Evolutionary conservation across 164 flowering plant species (phyloP), one percentile per base, ranked within the genome.

Genomic region (Hamamelis virginiana): DNA sequence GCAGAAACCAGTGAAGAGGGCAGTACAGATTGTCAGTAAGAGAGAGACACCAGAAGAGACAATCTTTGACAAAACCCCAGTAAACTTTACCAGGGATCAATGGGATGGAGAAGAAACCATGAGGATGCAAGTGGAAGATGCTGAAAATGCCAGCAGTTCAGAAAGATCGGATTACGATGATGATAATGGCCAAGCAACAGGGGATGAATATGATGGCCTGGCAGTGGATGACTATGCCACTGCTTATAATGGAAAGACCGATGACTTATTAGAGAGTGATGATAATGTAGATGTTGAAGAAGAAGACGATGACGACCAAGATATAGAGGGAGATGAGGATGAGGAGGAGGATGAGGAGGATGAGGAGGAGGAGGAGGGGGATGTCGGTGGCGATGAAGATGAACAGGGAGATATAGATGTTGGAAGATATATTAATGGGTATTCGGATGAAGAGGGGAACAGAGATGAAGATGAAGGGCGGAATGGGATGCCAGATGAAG

Each of bases 111-210:
- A 80, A 52, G 87, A 72, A 47, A 62, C 68, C 27, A 71, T 68
- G 16, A 66, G 71, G 62, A 50, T 70, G 61, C 76, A 78, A 47
- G 70, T 46, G 1, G 86, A 78, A 45, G 79, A 44, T 5, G 73
- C 65, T 58, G 89, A 77, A 18, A 66, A 77, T 51, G 66, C 65
- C 50, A 84, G 83, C 75, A 80, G 82, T 62, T 83, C 77, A 22
- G 89, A 75, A 26, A 63, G 79, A 63, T 86, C 84, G 2, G 89
- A 81, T 9, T 85, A 79, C 50, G 86, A 86, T 4, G 74, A 79
- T 67, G 84, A 87, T 19, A 80, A 82, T 55, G 85, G 77, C 22
- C 88, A 80, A 62, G 83, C 75, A 44, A 25, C 76, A 13, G 89
- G 76, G 13, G 86, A 84, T 64, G 89, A 85, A 46, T 83, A 76